Percentiles rank a stretch among this genome's conserved stretches.
phyloP scores from a whole-genome alignment of 2,329 filamentous ascomycete species.

The Phyllosticta citrichinensis region DNA sequence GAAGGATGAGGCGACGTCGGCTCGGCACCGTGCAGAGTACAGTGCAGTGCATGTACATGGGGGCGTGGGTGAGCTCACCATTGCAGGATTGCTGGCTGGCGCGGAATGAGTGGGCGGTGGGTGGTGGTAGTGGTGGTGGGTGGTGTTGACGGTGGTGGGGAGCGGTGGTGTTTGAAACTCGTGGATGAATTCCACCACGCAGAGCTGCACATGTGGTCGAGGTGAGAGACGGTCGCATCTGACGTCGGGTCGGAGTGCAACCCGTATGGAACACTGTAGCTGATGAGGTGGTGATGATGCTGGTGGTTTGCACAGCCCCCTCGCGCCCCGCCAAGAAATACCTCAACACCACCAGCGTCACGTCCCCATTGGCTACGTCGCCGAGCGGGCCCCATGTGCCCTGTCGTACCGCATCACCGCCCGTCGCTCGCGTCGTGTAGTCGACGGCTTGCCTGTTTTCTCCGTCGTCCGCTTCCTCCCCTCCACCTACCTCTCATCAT shows the following conservation, averaged over 20 bases:
- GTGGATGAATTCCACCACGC: no score
- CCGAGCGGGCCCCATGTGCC: neutral
- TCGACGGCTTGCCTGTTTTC: neutral
- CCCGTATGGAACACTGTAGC: no score
- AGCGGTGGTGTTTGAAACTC: no score
- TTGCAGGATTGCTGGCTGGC: no score
- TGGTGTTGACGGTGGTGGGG: no score
- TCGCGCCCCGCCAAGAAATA: neutral
- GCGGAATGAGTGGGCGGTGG: no score
- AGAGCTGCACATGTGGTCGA: no score
- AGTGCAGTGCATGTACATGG: neutral
- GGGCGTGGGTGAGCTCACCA: no score
- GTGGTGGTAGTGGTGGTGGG: no score
- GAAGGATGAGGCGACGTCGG: neutral
- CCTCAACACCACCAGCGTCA: neutral
- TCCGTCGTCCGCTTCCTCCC: neutral
- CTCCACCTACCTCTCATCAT: neutral
- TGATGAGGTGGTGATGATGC: no score
- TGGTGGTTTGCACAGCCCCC: neutral
- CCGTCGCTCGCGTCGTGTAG: neutral
- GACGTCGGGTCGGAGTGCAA: no score
- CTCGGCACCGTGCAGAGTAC: neutral
- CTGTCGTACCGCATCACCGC: neutral
- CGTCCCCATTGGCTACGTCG: neutral
- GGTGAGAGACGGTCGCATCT: no score